phyloP scores from a whole-genome alignment of 768 basidiomycete genomes.

The Lactarius deliciosus region DNA sequence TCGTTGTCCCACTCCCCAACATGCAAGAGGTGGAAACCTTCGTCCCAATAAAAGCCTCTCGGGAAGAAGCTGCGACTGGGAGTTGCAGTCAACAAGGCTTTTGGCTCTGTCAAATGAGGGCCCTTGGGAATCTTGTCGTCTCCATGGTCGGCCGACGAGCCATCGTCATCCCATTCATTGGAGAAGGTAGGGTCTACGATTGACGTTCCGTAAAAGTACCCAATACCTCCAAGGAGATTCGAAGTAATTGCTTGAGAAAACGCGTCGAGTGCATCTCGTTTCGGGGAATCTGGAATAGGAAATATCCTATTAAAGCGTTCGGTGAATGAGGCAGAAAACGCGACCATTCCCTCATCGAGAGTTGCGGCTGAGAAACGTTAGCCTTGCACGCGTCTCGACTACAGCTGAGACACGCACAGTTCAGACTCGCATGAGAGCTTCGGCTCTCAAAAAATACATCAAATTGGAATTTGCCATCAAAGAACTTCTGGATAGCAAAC shows the following conservation, averaged over 20 bases:
- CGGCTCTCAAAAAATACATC: constrained; percentile 86
- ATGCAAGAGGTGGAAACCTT: constrained; percentile 92
- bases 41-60: constrained; percentile 98
- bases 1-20: constrained; percentile 94
- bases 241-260: constrained; percentile 91
- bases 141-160: constrained; percentile 44
- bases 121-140: constrained; percentile 47
- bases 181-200: constrained; percentile 83
- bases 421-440: constrained; percentile 62
- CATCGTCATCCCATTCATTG: constrained; percentile 85
- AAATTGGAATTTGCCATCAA: constrained; percentile 83
- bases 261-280: constrained; percentile 49
- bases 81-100: constrained; percentile 82
- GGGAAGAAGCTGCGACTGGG: constrained; percentile 98
- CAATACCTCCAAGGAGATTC: constrained; percentile 89
- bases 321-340: constrained; percentile 59
- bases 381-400: not conserved
- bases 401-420: constrained; percentile 46
- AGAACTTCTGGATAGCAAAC: constrained; percentile 83
- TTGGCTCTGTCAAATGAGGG: constrained; percentile 71
- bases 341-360: constrained; percentile 68
- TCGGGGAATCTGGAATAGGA: constrained; percentile 60
- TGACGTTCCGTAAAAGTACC: constrained; percentile 91
- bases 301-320: constrained; percentile 68
- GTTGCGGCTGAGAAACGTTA: constrained; percentile 47